Conservation (phyloP, 2,329 filamentous ascomycete species). For the Diaporthe humulicola region DNA sequence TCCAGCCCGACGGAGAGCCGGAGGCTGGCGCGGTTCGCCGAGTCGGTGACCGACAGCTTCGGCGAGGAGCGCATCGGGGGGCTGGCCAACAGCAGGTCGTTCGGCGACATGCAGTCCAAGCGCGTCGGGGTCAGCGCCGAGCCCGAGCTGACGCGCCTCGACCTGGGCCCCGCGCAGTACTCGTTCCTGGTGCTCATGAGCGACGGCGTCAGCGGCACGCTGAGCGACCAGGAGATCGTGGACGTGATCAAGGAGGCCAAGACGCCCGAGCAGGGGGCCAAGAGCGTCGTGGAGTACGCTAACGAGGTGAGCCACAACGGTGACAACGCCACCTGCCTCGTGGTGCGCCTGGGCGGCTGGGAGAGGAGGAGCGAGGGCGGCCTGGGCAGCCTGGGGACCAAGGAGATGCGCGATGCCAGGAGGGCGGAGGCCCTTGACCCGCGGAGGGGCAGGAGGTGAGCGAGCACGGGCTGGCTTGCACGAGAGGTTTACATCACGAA, state of each 20-base stretch:
- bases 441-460: slow-evolving; percentile 71
- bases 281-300: slow-evolving; percentile 85
- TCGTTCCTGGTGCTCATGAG: slow-evolving; percentile 89
- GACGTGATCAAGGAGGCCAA: slow-evolving; percentile 94
- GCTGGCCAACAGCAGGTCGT: slow-evolving; percentile 92
- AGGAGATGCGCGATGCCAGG: slow-evolving; percentile 89
- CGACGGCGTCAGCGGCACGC: slow-evolving; percentile 88
- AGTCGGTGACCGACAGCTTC: slow-evolving; percentile 94
- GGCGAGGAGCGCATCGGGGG: slow-evolving; percentile 96
- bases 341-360: slow-evolving; percentile 77
- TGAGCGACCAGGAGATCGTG: slow-evolving; percentile 94
- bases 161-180: slow-evolving; percentile 87
- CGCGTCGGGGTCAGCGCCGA: slow-evolving; percentile 95
- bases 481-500: background rate
- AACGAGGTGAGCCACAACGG: slow-evolving; percentile 82
- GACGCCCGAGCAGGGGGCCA: slow-evolving; percentile 88
- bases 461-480: background rate
- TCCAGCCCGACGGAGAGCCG: slow-evolving; percentile 86
- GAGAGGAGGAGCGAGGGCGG: slow-evolving; percentile 85
- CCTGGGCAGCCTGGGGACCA: slow-evolving; percentile 88
- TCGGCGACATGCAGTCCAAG: slow-evolving; percentile 93
- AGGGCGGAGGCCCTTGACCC: slow-evolving; percentile 86
- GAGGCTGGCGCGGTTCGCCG: slow-evolving; percentile 85
- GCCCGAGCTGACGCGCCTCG: slow-evolving; percentile 85
- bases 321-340: slow-evolving; percentile 78